These are phyloP conservation scores for Baorangia bicolor DNA, from an alignment of 768 basidiomycete genomes.

Conservation along the genomic window DNA sequence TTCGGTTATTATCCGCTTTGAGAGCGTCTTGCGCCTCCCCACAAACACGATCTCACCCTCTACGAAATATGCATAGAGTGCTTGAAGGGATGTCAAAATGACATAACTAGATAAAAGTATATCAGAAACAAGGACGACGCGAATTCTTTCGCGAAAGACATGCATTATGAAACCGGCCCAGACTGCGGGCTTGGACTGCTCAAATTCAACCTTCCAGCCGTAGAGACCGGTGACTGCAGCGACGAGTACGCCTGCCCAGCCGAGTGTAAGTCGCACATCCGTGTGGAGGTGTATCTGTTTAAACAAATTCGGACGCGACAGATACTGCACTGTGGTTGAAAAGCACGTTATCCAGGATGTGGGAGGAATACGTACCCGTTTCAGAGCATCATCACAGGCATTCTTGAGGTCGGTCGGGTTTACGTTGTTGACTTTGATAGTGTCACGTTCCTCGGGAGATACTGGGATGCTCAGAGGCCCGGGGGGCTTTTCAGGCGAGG, in stretches of 20 bases:
- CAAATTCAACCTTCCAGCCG: conserved; percentile 86
- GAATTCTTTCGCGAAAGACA: conserved; percentile 33
- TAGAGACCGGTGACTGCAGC: conserved; percentile 82
- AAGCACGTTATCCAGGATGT: not conserved
- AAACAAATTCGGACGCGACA: conserved; percentile 79
- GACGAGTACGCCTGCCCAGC: conserved; percentile 83
- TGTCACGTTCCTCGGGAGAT: conserved; percentile 46
- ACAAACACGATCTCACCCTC: conserved; percentile 85
- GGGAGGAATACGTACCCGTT: conserved; percentile 57
- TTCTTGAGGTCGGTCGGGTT: conserved; percentile 62
- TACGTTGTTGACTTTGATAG: conserved; percentile 60
- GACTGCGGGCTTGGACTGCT: conserved; percentile 79
- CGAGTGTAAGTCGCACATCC: conserved; percentile 82
- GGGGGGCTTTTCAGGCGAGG: conserved; percentile 41
- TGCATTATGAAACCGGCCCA: conserved; percentile 77
- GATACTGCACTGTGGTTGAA: conserved; percentile 51
- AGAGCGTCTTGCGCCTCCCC: conserved; percentile 87
- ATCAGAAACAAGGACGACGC: conserved; percentile 3
- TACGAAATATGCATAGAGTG: conserved; percentile 82
- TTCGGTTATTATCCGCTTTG: conserved; percentile 91
- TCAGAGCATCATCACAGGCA: conserved; percentile 84
- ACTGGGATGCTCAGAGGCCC: conserved; percentile 53
- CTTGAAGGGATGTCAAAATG: conserved; percentile 66
- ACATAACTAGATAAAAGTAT: conserved; percentile 56
- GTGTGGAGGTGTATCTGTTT: conserved; percentile 85